Conservation (phyloP, 2,329 filamentous ascomycete species). For the Fusarium graminum region DNA sequence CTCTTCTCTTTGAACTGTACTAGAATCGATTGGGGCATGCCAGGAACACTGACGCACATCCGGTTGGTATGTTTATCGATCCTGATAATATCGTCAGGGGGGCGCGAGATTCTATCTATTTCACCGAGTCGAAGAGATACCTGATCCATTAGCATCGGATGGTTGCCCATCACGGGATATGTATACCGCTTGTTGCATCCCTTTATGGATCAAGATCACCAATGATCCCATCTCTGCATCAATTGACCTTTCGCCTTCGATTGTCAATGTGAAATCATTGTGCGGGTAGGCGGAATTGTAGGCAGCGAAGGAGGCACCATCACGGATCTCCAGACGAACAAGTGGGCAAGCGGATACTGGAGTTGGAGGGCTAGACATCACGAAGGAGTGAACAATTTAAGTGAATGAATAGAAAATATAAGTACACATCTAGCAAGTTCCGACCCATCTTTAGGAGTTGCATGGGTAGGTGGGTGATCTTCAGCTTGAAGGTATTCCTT, state of each 20-base stretch:
- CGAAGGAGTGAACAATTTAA: not conserved
- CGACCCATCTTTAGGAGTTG: not conserved
- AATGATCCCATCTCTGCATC: slow-evolving; percentile 34
- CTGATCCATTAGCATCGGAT: slow-evolving; percentile 35
- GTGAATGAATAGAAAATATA: not conserved
- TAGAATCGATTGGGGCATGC: slow-evolving; percentile 45
- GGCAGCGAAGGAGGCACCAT: slow-evolving; percentile 35
- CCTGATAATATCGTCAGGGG: slow-evolving; percentile 38
- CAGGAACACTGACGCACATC: slow-evolving; percentile 47
- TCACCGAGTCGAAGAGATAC: slow-evolving; percentile 51
- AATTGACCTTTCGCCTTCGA: slow-evolving; percentile 46
- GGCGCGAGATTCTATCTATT: slow-evolving; percentile 30
- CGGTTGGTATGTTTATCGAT: slow-evolving; percentile 36
- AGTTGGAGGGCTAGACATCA: slow-evolving; percentile 49
- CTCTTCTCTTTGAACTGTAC: slow-evolving; percentile 50
- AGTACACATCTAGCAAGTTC: not conserved
- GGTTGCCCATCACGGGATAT: not conserved
- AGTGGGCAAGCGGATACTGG: slow-evolving; percentile 52
- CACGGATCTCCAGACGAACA: slow-evolving; percentile 49
- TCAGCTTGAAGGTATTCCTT: slow-evolving; percentile 1
- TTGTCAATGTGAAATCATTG: slow-evolving; percentile 47
- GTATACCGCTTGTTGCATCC: slow-evolving; percentile 46
- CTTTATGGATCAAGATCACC: slow-evolving; percentile 48
- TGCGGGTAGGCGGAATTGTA: slow-evolving; percentile 42
- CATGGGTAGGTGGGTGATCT: not conserved